Base-by-base conservation (phyloP, 352 stramenopile species). In the Phytophthora europaea region DNA sequence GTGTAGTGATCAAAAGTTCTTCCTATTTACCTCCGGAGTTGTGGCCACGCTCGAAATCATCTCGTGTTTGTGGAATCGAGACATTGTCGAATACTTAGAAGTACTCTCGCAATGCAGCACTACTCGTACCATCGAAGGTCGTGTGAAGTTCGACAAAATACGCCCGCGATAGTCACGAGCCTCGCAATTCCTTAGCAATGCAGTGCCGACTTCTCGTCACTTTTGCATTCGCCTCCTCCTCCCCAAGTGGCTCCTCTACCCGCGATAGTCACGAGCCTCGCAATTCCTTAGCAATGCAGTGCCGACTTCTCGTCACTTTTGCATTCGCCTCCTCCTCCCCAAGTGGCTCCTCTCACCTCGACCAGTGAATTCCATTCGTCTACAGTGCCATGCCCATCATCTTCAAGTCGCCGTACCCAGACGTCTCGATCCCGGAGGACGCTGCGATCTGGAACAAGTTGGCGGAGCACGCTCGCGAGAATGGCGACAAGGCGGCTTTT, bases 361-460 rank as follows among this genome's bases (percentile, higher is more conserved):
- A 23, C 43, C 23, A 57, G 53, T 22, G 55, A 67, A 56, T 68
- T 31, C 3, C 26, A 31, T 31, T 60, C 36, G 31, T 63, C 70
- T 56, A 64, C 65, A 18, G 36, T 18, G 1, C 38, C 20, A 69
- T 75, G 68, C 22, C 61, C 3, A 85, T 75, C 65, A 76, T 85
- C 70, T 89, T 78, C 72, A 76, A 73, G 55, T 86, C 82, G 13
- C 78, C 77, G 40, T 76, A 78, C 58, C 51, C 52, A 1, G 59
- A 70, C 22, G 22, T 87, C 10, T 6, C 47, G 34, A 70, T 85
- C 52, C 75, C 75, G 5, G 34, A 74, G 9, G 72, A 85, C 53
- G 67, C 71, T 38, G 80, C 72, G 1, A 54, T 90, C 54, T 90
- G 77, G 78, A 75, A 85, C 62, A 76, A 71, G 16, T 36, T 87